Conservation (phyloP, 2,329 filamentous ascomycete species). For the Macroventuria anomochaeta region DNA sequence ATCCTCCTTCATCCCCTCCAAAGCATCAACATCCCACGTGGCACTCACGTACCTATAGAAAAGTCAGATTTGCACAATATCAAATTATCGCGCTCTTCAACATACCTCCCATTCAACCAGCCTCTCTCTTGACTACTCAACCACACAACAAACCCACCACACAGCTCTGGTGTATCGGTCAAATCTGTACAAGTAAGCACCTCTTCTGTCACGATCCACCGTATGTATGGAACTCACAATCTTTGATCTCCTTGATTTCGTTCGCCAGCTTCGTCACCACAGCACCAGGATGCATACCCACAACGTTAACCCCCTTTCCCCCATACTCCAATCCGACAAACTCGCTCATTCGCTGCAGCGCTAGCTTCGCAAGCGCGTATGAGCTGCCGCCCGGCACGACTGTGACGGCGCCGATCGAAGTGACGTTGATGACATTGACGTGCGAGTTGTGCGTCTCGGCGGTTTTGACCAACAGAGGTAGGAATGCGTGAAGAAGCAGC, state of each 20-base stretch:
- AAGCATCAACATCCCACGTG: slow-evolving; percentile 36
- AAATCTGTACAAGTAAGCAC: slow-evolving; percentile 4
- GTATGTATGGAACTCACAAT: not conserved
- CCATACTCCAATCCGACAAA: slow-evolving; percentile 54
- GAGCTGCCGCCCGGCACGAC: slow-evolving; percentile 22
- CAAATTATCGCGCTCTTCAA: not conserved
- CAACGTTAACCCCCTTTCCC: slow-evolving; percentile 28
- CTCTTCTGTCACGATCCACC: not conserved
- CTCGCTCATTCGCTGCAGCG: slow-evolving; percentile 58
- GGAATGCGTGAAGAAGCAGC: slow-evolving; percentile 54
- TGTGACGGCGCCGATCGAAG: slow-evolving; percentile 52
- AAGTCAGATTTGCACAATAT: not conserved
- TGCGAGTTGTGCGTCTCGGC: slow-evolving; percentile 43
- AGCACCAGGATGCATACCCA: slow-evolving; percentile 38
- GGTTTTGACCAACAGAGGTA: slow-evolving; percentile 50
- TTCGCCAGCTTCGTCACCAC: slow-evolving; percentile 30
- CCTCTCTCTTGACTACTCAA: slow-evolving; percentile 24
- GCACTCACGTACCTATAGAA: slow-evolving; percentile 21
- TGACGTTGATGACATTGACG: slow-evolving; percentile 54
- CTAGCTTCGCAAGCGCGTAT: slow-evolving; percentile 60
- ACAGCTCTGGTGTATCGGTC: slow-evolving; percentile 18
- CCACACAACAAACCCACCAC: slow-evolving; percentile 30
- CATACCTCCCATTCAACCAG: slow-evolving; percentile 32
- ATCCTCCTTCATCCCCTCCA: slow-evolving; percentile 28
- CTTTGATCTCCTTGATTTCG: slow-evolving; percentile 1